Percentiles rank a stretch among this genome's conserved stretches.
Conservation (phyloP, 2,329 filamentous ascomycete species). For the Botrytis sinoallii region DNA sequence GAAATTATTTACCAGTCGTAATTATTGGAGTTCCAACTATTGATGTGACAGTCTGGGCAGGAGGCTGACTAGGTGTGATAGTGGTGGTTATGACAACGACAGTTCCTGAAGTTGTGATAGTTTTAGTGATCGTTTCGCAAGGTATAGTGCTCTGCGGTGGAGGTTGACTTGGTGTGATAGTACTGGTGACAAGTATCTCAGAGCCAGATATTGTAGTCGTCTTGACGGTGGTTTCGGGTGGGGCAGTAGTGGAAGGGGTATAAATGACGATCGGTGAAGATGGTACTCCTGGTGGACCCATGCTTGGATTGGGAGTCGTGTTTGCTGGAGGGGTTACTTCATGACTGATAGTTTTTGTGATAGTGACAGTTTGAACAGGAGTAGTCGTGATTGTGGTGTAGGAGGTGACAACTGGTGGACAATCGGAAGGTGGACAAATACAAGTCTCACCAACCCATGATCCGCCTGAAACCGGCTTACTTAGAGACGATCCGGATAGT, state of each 20-base stretch:
- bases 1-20: not conserved
- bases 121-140: not conserved
- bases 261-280: not conserved
- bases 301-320: not conserved
- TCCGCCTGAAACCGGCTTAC: constrained; percentile 20
- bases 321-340: not conserved
- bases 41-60: not conserved
- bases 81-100: not conserved
- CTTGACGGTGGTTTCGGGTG: not conserved
- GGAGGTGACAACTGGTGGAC: constrained; percentile 7
- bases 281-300: not conserved
- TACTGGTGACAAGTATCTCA: not conserved
- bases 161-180: not conserved
- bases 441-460: constrained; percentile 10
- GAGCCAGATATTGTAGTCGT: constrained; percentile 7
- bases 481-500: constrained; percentile 9
- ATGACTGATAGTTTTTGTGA: constrained; percentile 9
- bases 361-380: constrained; percentile 3
- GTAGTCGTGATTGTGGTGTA: constrained; percentile 13
- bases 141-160: not conserved
- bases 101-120: constrained; percentile 4
- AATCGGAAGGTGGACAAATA: constrained; percentile 2
- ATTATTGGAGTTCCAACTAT: not conserved
- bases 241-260: not conserved
- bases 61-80: not conserved